Base-by-base conservation (phyloP, 441 rosid genomes). In the Aquilaria agallochum region DNA sequence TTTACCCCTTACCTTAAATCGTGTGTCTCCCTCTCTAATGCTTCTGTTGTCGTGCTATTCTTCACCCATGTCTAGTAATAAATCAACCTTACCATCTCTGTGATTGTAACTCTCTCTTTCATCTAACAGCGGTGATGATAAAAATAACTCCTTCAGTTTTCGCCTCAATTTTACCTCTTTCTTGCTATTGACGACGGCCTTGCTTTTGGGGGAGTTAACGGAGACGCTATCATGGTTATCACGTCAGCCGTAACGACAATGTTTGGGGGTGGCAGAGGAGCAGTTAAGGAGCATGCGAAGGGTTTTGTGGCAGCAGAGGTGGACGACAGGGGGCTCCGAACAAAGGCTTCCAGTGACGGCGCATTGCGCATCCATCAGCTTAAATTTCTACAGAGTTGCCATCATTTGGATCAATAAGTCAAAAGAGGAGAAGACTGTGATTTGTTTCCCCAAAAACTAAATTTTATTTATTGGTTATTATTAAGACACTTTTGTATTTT, bases 271-370 rank as follows among this genome's bases (percentile, higher is more conserved):
- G 40, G 53, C 58, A 50, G 62, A 62, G 53, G 86, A 53, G 63
- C 81, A 77, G 36, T 75, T 80, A 58, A 92, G 89, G 20, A 92
- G 72, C 80, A 86, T 86, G 56, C 92, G 92, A 52, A 92, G 89
- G 27, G 96, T 92, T 72, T 77, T 88, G 14, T 90, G 85, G 65
- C 91, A 92, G 78, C 89, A 95, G 79, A 86, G 76, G 65, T 84
- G 96, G 68, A 87, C 66, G 5, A 83, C 86, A 0, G 96, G 93
- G 98, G 98, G 65, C 95, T 88, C 9, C 81, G 86, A 0, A 83
- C 76, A 0, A 86, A 86, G 88, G 55, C 86, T 86, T 1, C 78
- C 75, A 5, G 78, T 44, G 13, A 82, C 71, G 33, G 90, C 72
- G 67, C 98, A 89, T 66, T 80, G 86, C 32, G 89, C 72, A 3